A percentile compares a stretch with the other conserved stretches of the same genome.
Evolutionary conservation across 768 basidiomycete species (phyloP).

Genomic region (Tylopilus plumbeoviolaceoides): DNA sequence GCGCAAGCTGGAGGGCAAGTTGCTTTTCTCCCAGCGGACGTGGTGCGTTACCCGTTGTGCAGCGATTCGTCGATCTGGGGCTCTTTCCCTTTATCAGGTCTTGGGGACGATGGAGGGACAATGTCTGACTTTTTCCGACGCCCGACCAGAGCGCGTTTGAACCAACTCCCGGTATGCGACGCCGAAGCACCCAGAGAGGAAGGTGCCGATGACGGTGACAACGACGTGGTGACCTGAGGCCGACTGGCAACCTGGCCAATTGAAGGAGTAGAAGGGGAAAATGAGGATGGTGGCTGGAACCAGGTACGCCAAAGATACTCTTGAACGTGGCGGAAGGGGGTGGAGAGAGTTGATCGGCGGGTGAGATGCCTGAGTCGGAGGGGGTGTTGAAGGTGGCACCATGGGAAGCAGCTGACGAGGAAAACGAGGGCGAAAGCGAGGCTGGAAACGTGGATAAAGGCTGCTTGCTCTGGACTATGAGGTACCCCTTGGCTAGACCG

Average conservation of each 20-base stretch:
- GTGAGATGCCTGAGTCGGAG: constrained; percentile 39
- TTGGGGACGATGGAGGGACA: constrained; percentile 16
- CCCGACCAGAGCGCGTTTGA: constrained; percentile 30
- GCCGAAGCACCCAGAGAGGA: constrained; percentile 20
- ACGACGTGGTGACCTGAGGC: constrained; percentile 22
- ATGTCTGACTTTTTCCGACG: constrained; percentile 33
- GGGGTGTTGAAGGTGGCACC: constrained; percentile 34
- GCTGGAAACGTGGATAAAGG: constrained; percentile 37
- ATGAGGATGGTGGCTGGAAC: constrained; percentile 22
- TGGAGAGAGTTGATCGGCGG: constrained; percentile 40
- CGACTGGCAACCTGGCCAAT: constrained; percentile 35
- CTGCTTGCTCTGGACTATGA: constrained; percentile 35
- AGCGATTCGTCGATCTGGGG: constrained; percentile 17
- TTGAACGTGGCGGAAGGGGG: constrained; percentile 34
- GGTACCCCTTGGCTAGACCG: constrained; percentile 20
- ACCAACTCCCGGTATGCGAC: constrained; percentile 23
- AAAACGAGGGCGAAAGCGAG: constrained; percentile 43
- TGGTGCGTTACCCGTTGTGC: constrained; percentile 6
- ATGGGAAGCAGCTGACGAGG: constrained; percentile 41
- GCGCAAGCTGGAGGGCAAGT: constrained; percentile 41
- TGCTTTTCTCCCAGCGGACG: constrained; percentile 31
- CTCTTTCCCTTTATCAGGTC: constrained; percentile 20
- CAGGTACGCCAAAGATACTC: constrained; percentile 28
- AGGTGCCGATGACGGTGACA: constrained; percentile 28
- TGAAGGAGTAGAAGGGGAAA: constrained; percentile 25